Base-by-base conservation (phyloP, 192 early-diverging fungal genomes). In the Dispira simplex region DNA sequence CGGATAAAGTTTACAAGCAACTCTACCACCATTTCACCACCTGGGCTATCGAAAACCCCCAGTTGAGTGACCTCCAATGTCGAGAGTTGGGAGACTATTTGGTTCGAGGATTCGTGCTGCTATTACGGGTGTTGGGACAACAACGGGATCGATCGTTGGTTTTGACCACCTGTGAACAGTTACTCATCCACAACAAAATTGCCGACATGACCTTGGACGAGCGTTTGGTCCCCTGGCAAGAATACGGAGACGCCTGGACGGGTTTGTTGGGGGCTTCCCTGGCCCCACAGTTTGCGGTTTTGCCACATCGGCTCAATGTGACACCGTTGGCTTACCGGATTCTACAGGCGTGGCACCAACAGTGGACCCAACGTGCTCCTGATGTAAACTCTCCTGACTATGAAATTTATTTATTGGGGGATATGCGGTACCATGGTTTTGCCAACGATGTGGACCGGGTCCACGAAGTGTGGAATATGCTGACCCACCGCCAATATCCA, bases 361-460 rank as follows among this genome's bases (percentile, higher is more conserved):
- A 51, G 16, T 39, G 32, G 32, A 9, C 48, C 18, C 54, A 56
- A 21, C 0, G 3, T 14, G 32, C 14, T 14, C 9, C 27, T 18
- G 39, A 18, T 8, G 16, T 10, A n/a, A 44, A 13, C 27, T 23
- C 16, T 20, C 18, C 16, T 4, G 18, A 51, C 48, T 51, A 51
- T 9, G 39, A 43, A 18, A 14, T 8, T 3, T 27, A 26, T 26
- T 21, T 28, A 13, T 16, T 28, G 27, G 32, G 13, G 10, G 58
- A 60, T 43, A 11, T 60, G 26, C 58, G 58, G 27, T 60, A 60
- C 58, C 58, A 60, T 27, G 58, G 58, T 32, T 60, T 43, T 43
- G 10, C 58, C 4, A 44, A 60, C 32, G 58, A 60, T 16, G 58
- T 44, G 14, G 58, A 60, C 43, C 26, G 58, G 13, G 39, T 60